Percentiles rank a stretch among this genome's conserved stretches.
phyloP scores from a whole-genome alignment of 177 flowering plant species.

The Vitis hybrid region DNA sequence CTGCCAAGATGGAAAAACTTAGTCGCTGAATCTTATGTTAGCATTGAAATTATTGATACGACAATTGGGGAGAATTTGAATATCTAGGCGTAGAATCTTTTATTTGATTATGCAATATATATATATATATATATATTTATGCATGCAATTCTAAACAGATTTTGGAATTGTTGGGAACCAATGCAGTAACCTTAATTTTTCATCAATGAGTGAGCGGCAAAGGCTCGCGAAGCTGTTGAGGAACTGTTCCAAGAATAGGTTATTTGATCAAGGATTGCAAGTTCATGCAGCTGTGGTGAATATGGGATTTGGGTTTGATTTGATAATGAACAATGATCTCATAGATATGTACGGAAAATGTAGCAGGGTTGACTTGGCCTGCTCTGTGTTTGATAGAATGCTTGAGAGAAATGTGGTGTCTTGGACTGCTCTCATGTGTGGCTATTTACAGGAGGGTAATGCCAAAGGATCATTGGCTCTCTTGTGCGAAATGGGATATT shows the following conservation, averaged over 20 bases:
- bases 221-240: constrained; percentile 47
- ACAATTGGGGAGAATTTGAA: too few relatives aligned
- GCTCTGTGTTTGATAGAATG: constrained; percentile 68
- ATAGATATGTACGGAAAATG: constrained; percentile 71
- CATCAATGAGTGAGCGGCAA: constrained; percentile 42
- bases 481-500: constrained; percentile 46
- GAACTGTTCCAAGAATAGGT: constrained; percentile 43
- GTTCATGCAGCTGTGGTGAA: constrained; percentile 47
- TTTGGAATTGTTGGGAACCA: too few relatives aligned
- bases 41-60: too few relatives aligned
- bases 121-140: too few relatives aligned
- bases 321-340: constrained; percentile 57
- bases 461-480: constrained; percentile 35
- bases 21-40: too few relatives aligned
- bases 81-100: too few relatives aligned
- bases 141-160: too few relatives aligned
- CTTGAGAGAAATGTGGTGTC: constrained; percentile 71
- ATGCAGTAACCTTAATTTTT: too few relatives aligned
- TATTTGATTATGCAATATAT: too few relatives aligned
- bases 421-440: constrained; percentile 80
- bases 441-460: constrained; percentile 43
- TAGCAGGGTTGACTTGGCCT: constrained; percentile 36
- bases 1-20: too few relatives aligned
- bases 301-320: constrained; percentile 47
- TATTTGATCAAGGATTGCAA: constrained; percentile 48